phyloP scores from a whole-genome alignment of 257 asterid species.

The Solanum stenotomum region DNA sequence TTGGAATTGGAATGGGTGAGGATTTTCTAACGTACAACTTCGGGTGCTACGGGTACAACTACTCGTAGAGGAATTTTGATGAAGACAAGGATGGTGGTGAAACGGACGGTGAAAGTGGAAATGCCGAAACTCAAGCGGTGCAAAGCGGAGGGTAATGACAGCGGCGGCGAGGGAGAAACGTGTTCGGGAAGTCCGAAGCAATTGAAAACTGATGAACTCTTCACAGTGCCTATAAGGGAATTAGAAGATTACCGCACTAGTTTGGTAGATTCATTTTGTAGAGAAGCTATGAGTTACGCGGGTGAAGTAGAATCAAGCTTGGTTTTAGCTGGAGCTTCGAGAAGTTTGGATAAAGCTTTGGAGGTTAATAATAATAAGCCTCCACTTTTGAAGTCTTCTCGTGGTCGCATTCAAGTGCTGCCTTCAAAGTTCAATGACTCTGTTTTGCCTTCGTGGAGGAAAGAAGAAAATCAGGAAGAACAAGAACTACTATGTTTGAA shows the following conservation, averaged over 20 bases:
- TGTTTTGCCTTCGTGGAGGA: constrained; percentile 59
- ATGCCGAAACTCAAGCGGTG: constrained; percentile 79
- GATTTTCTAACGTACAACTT: not conserved
- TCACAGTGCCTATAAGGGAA: constrained; percentile 39
- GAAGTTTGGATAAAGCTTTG: constrained; percentile 7
- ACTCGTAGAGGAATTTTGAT: not conserved
- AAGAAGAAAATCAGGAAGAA: constrained; percentile 26
- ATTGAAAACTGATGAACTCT: constrained; percentile 15
- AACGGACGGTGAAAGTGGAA: constrained; percentile 14
- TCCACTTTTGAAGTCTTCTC: constrained; percentile 63
- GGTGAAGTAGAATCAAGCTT: constrained; percentile 16
- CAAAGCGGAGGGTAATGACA: constrained; percentile 23
- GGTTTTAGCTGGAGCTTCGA: not conserved
- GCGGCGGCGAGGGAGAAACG: constrained; percentile 21
- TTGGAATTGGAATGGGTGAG: not conserved
- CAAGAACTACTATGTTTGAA: constrained; percentile 17
- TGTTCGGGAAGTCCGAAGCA: not conserved
- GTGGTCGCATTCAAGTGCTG: constrained; percentile 63
- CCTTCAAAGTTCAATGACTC: constrained; percentile 57
- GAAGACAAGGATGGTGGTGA: constrained; percentile 24
- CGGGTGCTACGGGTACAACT: constrained; percentile 4
- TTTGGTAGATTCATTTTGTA: constrained; percentile 17
- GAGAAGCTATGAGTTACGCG: constrained; percentile 12
- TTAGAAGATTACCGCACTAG: constrained; percentile 30
- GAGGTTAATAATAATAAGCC: constrained; percentile 19